Conservation (phyloP, 805 yeast genomes). For the Yarrowia phangngaensis region DNA sequence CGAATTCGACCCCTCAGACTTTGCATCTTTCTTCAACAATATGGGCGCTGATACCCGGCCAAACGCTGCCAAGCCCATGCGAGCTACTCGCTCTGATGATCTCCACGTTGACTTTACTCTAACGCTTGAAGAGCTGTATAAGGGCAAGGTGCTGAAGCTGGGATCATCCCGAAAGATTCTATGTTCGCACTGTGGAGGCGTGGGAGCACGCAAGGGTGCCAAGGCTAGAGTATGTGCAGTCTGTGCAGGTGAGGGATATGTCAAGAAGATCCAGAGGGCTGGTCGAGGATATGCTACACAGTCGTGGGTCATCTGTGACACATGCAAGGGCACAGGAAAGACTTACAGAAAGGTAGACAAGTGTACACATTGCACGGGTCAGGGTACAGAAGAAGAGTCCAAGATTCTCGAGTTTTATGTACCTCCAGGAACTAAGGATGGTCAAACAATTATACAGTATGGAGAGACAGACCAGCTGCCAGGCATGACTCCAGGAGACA, state of each 20-base stretch:
- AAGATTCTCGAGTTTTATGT: slow-evolving; percentile 74
- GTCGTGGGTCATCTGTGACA: slow-evolving; percentile 56
- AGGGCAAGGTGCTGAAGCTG: slow-evolving; percentile 75
- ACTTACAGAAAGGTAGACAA: slow-evolving; percentile 58
- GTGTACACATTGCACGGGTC: slow-evolving; percentile 75
- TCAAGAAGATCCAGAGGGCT: slow-evolving; percentile 56
- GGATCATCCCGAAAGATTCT: slow-evolving; percentile 66
- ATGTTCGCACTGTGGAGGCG: slow-evolving; percentile 70
- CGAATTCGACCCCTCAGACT: slow-evolving; percentile 67
- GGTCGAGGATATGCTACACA: slow-evolving; percentile 75
- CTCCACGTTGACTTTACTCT: slow-evolving; percentile 64
- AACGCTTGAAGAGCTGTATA: slow-evolving; percentile 67
- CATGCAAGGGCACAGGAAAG: slow-evolving; percentile 70
- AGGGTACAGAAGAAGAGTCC: slow-evolving; percentile 56
- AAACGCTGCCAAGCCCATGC: slow-evolving; percentile 19
- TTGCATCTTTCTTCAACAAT: slow-evolving; percentile 43
- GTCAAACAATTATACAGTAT: slow-evolving; percentile 56
- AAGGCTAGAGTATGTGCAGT: slow-evolving; percentile 52
- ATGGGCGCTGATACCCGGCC: slow-evolving; percentile 20
- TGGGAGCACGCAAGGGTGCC: slow-evolving; percentile 66
- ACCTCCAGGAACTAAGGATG: slow-evolving; percentile 62
- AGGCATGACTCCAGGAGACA: slow-evolving; percentile 73
- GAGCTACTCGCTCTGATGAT: slow-evolving; percentile 49
- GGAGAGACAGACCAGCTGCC: slow-evolving; percentile 75
- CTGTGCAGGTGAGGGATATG: slow-evolving; percentile 71